phyloP scores from a whole-genome alignment of 305 asterid species.

The Fraxinus sp. region DNA sequence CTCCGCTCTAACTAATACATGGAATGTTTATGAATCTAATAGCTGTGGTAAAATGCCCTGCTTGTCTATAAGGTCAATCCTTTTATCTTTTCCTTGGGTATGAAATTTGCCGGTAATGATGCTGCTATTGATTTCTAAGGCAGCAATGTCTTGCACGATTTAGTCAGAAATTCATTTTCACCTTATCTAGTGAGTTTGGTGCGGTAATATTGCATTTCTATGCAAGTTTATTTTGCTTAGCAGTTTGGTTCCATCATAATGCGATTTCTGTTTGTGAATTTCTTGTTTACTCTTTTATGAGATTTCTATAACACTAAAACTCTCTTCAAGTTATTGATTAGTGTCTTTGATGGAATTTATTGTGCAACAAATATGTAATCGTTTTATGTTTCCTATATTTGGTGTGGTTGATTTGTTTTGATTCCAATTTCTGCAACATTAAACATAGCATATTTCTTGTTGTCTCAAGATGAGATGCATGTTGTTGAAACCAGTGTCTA shows the following conservation, averaged over 20 bases:
- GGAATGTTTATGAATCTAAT: neutral
- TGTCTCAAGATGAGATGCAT: neutral
- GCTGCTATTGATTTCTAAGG: neutral
- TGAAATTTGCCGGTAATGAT: neutral
- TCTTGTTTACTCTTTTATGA: neutral
- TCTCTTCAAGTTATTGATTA: neutral
- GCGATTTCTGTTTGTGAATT: neutral
- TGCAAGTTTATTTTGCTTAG: neutral
- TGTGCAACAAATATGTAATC: neutral
- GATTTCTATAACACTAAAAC: neutral
- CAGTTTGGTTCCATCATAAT: neutral
- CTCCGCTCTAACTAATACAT: neutral
- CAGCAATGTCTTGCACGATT: neutral
- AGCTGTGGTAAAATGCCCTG: neutral
- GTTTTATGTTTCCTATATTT: neutral
- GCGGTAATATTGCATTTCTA: neutral
- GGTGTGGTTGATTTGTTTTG: neutral
- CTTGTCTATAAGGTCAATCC: neutral
- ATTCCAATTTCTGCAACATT: neutral
- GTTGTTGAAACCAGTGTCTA: constrained; percentile 31
- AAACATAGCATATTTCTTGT: neutral
- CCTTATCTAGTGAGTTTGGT: neutral
- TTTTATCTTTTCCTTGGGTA: neutral
- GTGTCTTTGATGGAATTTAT: neutral
- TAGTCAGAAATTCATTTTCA: neutral